These are phyloP conservation scores for Suillus occidentalis DNA, from an alignment of 768 basidiomycete species.

Conservation along the genomic window DNA sequence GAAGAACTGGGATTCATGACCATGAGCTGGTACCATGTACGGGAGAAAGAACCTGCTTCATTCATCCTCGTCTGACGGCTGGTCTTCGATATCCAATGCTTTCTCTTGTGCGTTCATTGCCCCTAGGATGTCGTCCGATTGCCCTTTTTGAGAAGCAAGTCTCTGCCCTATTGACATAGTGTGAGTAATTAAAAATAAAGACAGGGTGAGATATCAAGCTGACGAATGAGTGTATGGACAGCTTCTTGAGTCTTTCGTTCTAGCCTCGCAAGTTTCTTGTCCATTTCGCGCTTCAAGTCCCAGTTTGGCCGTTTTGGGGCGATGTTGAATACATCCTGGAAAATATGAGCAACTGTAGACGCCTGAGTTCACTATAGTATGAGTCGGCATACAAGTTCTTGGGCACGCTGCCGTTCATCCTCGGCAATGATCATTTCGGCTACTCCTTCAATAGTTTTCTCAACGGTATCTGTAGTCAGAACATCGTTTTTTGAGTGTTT, in stretches of 20 bases:
- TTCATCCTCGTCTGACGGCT: conserved; percentile 64
- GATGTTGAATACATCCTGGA: conserved; percentile 92
- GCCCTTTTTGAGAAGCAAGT: conserved; percentile 75
- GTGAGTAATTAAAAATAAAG: conserved; percentile 10
- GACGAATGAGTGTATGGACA: conserved; percentile 90
- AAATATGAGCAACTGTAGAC: conserved; percentile 6
- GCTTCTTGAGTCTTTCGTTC: conserved; percentile 91
- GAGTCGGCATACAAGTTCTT: conserved; percentile 73
- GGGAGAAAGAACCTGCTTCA: conserved; percentile 23
- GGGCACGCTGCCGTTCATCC: conserved; percentile 80
- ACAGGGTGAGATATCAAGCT: conserved; percentile 31
- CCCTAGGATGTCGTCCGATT: conserved; percentile 76
- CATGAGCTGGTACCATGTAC: neutral
- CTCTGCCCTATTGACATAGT: conserved; percentile 61
- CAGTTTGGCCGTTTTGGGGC: conserved; percentile 96
- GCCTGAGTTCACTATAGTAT: conserved; percentile 3
- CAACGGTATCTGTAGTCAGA: conserved; percentile 79
- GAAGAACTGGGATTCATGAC: neutral
- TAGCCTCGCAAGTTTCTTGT: conserved; percentile 85
- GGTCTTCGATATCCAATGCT: conserved; percentile 51
- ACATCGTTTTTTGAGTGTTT: conserved; percentile 61
- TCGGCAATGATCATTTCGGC: conserved; percentile 83
- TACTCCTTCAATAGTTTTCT: conserved; percentile 79
- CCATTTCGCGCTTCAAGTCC: conserved; percentile 93
- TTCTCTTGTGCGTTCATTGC: conserved; percentile 80